Conservation (phyloP, 805 yeast genomes). For the Myxozyma vanderwaltii region DNA sequence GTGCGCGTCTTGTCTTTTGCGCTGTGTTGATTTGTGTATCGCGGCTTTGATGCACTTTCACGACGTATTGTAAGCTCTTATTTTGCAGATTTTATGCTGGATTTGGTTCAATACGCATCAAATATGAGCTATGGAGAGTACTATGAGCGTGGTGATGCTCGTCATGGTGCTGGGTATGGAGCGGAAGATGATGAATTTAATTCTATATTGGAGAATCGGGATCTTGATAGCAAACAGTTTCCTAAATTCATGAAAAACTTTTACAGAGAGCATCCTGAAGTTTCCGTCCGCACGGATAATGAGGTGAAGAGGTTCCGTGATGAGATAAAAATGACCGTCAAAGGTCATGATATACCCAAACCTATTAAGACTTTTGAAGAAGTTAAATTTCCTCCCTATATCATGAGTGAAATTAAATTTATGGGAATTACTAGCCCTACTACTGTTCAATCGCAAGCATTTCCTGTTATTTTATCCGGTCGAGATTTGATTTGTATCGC, state of each 20-base stretch:
- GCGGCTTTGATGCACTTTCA: too few species aligned
- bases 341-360: slow-evolving; percentile 86
- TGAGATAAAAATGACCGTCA: slow-evolving; percentile 80
- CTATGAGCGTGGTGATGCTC: too few species aligned
- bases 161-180: too few species aligned
- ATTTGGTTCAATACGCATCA: too few species aligned
- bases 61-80: too few species aligned
- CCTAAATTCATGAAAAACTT: slow-evolving; percentile 95
- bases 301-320: slow-evolving; percentile 79
- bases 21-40: too few species aligned
- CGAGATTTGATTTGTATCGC: slow-evolving; percentile 99
- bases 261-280: slow-evolving; percentile 81
- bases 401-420: slow-evolving; percentile 79
- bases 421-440: slow-evolving; percentile 95
- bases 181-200: too few species aligned
- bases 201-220: slow-evolving; percentile 64
- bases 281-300: slow-evolving; percentile 68
- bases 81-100: too few species aligned
- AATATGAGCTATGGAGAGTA: too few species aligned
- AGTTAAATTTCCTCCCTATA: slow-evolving; percentile 97
- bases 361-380: slow-evolving; percentile 92
- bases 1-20: too few species aligned
- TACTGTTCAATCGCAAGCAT: slow-evolving; percentile 98
- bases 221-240: slow-evolving; percentile 74
- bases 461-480: slow-evolving; percentile 99